phyloP scores from a whole-genome alignment of 192 early-diverging fungal species.

The Coemansia umbellata region DNA sequence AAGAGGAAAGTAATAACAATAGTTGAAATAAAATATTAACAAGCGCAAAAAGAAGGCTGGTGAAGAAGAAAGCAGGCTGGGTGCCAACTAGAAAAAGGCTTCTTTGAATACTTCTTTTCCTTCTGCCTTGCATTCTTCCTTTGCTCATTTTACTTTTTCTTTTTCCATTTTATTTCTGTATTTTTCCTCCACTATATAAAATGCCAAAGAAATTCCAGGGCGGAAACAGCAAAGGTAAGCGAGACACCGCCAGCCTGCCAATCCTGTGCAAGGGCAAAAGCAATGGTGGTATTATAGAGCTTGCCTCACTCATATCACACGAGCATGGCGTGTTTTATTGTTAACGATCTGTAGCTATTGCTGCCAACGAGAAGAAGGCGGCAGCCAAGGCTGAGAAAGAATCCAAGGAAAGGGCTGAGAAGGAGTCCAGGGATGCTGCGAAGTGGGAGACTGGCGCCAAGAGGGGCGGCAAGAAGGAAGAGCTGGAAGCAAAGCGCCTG shows the following conservation, averaged over 20 bases:
- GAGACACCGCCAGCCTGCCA: no score
- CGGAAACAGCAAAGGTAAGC: constrained; percentile 53
- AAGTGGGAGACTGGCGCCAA: constrained; percentile 72
- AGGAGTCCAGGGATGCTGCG: constrained; percentile 57
- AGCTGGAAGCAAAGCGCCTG: constrained; percentile 55
- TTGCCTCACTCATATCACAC: no score
- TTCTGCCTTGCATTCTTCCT: background rate
- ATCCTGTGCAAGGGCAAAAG: no score
- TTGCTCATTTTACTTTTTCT: background rate
- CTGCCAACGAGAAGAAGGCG: constrained; percentile 74
- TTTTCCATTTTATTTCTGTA: background rate
- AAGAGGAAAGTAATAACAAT: no score
- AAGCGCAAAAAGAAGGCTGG: background rate
- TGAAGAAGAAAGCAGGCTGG: background rate
- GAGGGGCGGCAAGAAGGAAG: constrained; percentile 57
- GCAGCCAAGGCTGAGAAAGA: constrained; percentile 62
- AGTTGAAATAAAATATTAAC: background rate
- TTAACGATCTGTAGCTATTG: constrained; percentile 46
- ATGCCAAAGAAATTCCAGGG: constrained; percentile 59
- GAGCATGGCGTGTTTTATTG: no score
- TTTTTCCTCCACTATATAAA: background rate
- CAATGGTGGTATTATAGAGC: no score
- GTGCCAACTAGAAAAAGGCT: background rate
- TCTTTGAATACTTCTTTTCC: background rate
- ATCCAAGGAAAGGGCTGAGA: constrained; percentile 42